Evolutionary conservation across 139 green algal genomes (phyloP).

Genomic region (Ulvella scutata): DNA sequence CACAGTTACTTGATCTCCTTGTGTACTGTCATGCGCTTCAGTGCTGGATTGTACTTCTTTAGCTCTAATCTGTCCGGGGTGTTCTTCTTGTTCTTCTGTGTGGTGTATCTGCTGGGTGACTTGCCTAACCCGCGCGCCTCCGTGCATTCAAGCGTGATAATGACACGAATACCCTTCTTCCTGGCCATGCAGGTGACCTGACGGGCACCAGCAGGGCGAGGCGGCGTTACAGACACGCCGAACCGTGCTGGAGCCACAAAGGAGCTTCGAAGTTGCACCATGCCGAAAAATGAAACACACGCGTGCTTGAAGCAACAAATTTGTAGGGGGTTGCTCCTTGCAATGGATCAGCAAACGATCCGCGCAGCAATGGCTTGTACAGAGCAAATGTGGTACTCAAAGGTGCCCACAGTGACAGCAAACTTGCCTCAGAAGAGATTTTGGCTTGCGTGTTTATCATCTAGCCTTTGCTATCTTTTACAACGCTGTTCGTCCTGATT

Average conservation of each 20-base stretch:
- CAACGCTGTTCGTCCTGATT: no score
- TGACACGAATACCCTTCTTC: slow-evolving; percentile 81
- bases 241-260: slow-evolving; percentile 4
- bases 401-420: no score
- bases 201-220: slow-evolving; percentile 19
- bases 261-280: neutral
- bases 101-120: slow-evolving; percentile 58
- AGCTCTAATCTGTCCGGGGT: slow-evolving; percentile 73
- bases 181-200: slow-evolving; percentile 73
- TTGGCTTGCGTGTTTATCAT: no score
- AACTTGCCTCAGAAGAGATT: no score
- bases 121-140: slow-evolving; percentile 43
- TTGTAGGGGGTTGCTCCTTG: no score
- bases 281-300: no score
- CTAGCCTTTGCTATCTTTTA: no score
- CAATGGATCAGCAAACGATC: no score
- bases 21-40: slow-evolving; percentile 62
- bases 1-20: slow-evolving; percentile 80
- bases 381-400: no score
- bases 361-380: no score
- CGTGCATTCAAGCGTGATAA: slow-evolving; percentile 90
- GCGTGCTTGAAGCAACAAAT: no score
- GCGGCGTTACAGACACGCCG: slow-evolving; percentile 17
- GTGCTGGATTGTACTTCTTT: slow-evolving; percentile 84
- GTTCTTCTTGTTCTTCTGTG: slow-evolving; percentile 89